These are phyloP conservation scores for Panellus pusillus DNA, from an alignment of 768 basidiomycete genomes.

Conservation along the genomic window DNA sequence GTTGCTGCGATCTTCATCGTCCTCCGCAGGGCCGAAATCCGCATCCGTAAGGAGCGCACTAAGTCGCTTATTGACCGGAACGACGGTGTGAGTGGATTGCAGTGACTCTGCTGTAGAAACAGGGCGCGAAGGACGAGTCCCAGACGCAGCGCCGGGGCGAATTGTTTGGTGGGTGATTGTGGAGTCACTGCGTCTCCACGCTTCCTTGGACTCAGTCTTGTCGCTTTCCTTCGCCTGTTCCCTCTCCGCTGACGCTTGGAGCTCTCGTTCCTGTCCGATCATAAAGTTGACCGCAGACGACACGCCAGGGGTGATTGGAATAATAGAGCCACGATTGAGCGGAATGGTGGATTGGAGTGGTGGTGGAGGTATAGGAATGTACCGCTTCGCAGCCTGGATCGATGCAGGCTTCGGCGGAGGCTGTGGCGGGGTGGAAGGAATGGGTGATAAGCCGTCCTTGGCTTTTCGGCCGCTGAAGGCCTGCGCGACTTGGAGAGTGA, in stretches of 20 bases:
- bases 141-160: constrained; percentile 48
- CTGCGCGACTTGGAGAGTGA: constrained; percentile 46
- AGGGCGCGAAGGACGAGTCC: constrained; percentile 59
- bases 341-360: constrained; percentile 24
- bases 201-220: constrained; percentile 56
- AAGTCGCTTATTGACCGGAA: constrained; percentile 63
- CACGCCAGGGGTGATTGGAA: constrained; percentile 57
- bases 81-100: constrained; percentile 71
- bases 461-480: constrained; percentile 40
- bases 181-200: constrained; percentile 80
- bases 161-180: constrained; percentile 78
- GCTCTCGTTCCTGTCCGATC: constrained; percentile 31
- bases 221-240: constrained; percentile 25
- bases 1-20: constrained; percentile 42
- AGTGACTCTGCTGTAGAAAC: constrained; percentile 79
- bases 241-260: constrained; percentile 4
- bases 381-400: constrained; percentile 23
- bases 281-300: constrained; percentile 60
- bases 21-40: constrained; percentile 67
- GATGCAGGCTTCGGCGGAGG: constrained; percentile 39
- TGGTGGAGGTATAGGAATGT: constrained; percentile 23
- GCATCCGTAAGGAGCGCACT: constrained; percentile 69
- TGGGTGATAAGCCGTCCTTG: constrained; percentile 28
- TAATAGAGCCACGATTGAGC: constrained; percentile 49
- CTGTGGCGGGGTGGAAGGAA: constrained; percentile 34